Conservation (phyloP, 768 basidiomycete species). For the Mycena olivaceomarginata region DNA sequence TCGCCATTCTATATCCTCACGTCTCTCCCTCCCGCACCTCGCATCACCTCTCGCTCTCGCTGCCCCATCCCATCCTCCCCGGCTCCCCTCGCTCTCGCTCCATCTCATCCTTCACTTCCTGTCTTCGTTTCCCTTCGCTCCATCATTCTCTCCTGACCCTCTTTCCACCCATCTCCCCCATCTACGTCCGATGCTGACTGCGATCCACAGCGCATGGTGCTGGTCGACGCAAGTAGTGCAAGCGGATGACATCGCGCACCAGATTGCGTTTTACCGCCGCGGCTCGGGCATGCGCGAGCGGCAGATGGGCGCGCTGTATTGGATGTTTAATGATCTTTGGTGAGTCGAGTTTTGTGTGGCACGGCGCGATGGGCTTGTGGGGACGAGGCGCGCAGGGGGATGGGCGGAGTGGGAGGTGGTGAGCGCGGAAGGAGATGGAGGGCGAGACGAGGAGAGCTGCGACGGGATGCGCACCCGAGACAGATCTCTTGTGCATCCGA, state of each 20-base stretch:
- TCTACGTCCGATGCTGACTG: neutral
- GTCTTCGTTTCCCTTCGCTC: too few relatives aligned
- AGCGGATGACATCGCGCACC: constrained; percentile 36
- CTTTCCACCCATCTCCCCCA: too few relatives aligned
- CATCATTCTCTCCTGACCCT: too few relatives aligned
- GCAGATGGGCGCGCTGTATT: constrained; percentile 35
- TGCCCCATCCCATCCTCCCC: neutral
- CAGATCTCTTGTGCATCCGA: too few relatives aligned
- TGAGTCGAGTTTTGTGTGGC: neutral
- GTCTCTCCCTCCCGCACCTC: neutral
- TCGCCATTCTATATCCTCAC: neutral
- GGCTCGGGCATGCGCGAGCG: constrained; percentile 33
- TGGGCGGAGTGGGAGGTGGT: too few relatives aligned
- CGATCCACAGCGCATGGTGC: constrained; percentile 25
- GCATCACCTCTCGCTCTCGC: neutral
- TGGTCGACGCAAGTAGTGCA: constrained; percentile 38
- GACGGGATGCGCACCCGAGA: too few relatives aligned
- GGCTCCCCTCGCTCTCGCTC: too few relatives aligned
- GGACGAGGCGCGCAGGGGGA: too few relatives aligned
- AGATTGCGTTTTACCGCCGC: constrained; percentile 39
- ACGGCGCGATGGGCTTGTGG: too few relatives aligned
- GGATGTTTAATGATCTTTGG: constrained; percentile 40
- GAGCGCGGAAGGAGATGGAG: too few relatives aligned
- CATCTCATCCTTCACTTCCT: too few relatives aligned
- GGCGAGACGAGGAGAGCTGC: too few relatives aligned